Base-by-base conservation (phyloP, 108 stramenopile species). In the Tribonema minus region DNA sequence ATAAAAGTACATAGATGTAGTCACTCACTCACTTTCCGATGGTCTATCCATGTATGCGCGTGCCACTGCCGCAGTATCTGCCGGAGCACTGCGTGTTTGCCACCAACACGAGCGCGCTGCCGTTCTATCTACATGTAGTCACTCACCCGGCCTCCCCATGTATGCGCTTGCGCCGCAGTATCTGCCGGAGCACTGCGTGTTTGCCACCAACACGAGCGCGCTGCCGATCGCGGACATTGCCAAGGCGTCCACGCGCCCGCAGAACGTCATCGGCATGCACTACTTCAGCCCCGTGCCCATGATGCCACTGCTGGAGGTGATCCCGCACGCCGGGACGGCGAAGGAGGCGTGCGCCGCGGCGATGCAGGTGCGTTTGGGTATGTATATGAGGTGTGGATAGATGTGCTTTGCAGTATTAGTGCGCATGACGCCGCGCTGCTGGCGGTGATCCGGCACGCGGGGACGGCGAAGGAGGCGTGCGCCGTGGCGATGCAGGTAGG, bases 361-460 rank as follows among this genome's bases (percentile, higher is more conserved):
- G 39, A 64, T 75, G 40, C 41, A 33, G 29, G n/a, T n/a, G n/a
- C n/a, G n/a, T n/a, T n/a, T n/a, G n/a, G n/a, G n/a, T n/a, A n/a
- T n/a, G n/a, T n/a, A n/a, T n/a, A n/a, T n/a, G n/a, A n/a, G n/a
- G n/a, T n/a, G n/a, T n/a, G n/a, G n/a, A 88, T 98, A 27, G 98
- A 96, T 63, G 97, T 99, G 96, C 98, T 98, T 86, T 99, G 98
- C 87, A 98, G 98, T 86, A 91, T 90, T 30, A 96, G 96, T 2
- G 98, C 98, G 60, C 95, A 94, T 15, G 81, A 82, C 34, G 97
- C 98, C 96, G 96, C 96, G 6, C 85, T 99, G 60, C 86, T 99
- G 76, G 98, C 98, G 87, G 96, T 99, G 61, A 80, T 78, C 23
- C 76, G 66, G 9, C 79, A 80, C 76, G 76, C 69, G 36, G 74